phyloP scores from a whole-genome alignment of 768 basidiomycete species.

The Vararia minispora region DNA sequence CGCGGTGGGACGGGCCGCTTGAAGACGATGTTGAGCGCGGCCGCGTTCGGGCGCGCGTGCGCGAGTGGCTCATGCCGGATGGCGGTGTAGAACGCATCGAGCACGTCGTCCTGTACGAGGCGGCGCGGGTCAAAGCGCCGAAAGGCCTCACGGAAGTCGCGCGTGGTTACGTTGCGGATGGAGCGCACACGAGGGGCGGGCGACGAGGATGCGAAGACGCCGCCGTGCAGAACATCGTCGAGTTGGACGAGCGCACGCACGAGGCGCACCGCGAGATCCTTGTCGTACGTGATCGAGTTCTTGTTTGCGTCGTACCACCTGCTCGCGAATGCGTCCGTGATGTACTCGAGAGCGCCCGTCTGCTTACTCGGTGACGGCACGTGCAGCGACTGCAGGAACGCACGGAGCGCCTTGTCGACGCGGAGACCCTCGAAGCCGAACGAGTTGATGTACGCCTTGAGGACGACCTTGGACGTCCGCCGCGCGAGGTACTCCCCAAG shows the following conservation, averaged over 20 bases:
- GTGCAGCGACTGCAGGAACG: constrained; percentile 77
- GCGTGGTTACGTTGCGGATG: constrained; percentile 54
- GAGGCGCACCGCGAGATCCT: constrained; percentile 66
- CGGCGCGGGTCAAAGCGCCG: constrained; percentile 61
- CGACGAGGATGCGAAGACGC: constrained; percentile 52
- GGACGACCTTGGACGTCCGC: constrained; percentile 59
- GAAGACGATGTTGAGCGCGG: constrained; percentile 44
- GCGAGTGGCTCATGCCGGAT: constrained; percentile 61
- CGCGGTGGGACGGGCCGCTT: constrained; percentile 67
- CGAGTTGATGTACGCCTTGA: constrained; percentile 77
- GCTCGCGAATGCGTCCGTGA: constrained; percentile 76
- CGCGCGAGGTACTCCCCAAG: constrained; percentile 79
- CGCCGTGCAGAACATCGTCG: constrained; percentile 77
- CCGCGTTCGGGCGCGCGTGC: constrained; percentile 51
- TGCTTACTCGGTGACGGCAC: constrained; percentile 35
- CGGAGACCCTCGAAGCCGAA: constrained; percentile 79
- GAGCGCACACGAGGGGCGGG: constrained; percentile 37
- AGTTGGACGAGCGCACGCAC: constrained; percentile 78
- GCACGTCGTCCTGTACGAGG: constrained; percentile 61
- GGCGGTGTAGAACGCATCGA: constrained; percentile 72
- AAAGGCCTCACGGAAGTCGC: constrained; percentile 81
- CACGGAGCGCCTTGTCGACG: constrained; percentile 81
- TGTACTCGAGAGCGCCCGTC: constrained; percentile 44
- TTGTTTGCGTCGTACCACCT: constrained; percentile 90
- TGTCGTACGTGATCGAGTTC: constrained; percentile 66